phyloP scores from a whole-genome alignment of 495 filamentous ascomycete genomes.

The Evansstolkia leycettana region DNA sequence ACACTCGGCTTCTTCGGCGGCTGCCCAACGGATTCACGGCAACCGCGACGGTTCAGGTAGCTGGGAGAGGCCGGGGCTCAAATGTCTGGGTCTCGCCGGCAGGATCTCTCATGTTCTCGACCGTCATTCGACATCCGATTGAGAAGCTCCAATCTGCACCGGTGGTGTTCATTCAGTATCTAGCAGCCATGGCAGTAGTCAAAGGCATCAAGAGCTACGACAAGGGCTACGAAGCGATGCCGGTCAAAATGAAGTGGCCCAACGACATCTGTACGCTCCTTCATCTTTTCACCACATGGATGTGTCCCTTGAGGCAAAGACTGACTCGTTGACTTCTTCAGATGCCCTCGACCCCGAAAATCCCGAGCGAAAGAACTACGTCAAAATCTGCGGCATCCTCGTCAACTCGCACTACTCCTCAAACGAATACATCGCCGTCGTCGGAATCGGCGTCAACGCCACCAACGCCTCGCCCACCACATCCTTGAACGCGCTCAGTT shows the following conservation, averaged over 20 bases:
- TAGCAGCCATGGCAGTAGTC: conserved; percentile 82
- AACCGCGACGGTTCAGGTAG: conserved; percentile 85
- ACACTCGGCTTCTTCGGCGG: conserved; percentile 59
- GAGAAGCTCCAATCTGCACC: conserved; percentile 59
- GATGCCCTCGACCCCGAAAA: conserved; percentile 62
- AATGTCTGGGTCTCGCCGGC: conserved; percentile 95
- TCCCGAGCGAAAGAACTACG: conserved; percentile 47
- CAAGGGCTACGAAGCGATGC: conserved; percentile 56
- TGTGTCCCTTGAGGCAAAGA: not conserved
- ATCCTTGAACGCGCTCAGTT: conserved; percentile 60
- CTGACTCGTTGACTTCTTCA: conserved; percentile 16
- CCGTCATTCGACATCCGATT: conserved; percentile 68
- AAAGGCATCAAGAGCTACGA: conserved; percentile 76
- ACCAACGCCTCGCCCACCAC: conserved; percentile 82
- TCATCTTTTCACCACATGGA: not conserved
- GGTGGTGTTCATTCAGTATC: conserved; percentile 88
- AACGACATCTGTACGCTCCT: conserved; percentile 66
- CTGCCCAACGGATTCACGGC: conserved; percentile 75
- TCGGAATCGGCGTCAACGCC: conserved; percentile 83
- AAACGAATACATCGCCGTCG: conserved; percentile 72
- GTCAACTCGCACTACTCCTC: conserved; percentile 75
- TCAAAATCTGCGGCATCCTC: conserved; percentile 91
- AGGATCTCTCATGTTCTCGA: conserved; percentile 77
- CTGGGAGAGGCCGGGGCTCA: conserved; percentile 78
- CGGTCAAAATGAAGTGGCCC: conserved; percentile 90